Conservation (phyloP, 2,329 filamentous ascomycete genomes). For the Raffaelea albimanens region DNA sequence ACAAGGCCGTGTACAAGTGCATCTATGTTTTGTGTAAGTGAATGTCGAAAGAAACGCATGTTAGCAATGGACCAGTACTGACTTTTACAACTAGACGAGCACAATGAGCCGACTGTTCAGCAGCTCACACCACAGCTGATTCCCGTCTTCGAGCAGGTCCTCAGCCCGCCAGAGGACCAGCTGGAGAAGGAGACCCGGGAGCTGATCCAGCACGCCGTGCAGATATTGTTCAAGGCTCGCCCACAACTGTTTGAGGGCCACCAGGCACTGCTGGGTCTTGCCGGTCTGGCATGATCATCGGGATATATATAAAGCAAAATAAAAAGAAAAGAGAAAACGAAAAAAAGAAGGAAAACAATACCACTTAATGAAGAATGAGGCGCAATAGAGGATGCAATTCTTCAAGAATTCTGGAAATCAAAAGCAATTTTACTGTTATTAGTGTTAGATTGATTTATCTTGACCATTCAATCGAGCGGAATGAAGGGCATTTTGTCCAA, state of each 20-base stretch:
- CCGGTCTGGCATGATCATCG: slow-evolving; percentile 5
- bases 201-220: slow-evolving; percentile 56
- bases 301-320: not conserved
- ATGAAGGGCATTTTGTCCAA: too few relatives aligned
- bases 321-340: not conserved
- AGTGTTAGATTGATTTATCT: not conserved
- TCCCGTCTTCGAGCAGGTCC: slow-evolving; percentile 62
- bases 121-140: slow-evolving; percentile 61
- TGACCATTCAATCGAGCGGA: too few relatives aligned
- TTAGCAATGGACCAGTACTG: too few relatives aligned
- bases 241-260: slow-evolving; percentile 21
- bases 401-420: not conserved
- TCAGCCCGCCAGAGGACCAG: slow-evolving; percentile 64
- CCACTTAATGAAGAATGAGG: not conserved
- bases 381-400: not conserved
- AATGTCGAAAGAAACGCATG: too few relatives aligned
- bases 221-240: slow-evolving; percentile 26
- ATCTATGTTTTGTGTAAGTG: slow-evolving; percentile 74
- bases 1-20: slow-evolving; percentile 86
- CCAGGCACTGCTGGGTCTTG: slow-evolving; percentile 20
- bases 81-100: slow-evolving; percentile 44
- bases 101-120: slow-evolving; percentile 59
- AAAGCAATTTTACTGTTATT: too few relatives aligned
- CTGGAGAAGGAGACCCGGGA: slow-evolving; percentile 61
- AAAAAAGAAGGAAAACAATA: not conserved